phyloP scores from a whole-genome alignment of 768 basidiomycete species.

The Suillus hirtellus region DNA sequence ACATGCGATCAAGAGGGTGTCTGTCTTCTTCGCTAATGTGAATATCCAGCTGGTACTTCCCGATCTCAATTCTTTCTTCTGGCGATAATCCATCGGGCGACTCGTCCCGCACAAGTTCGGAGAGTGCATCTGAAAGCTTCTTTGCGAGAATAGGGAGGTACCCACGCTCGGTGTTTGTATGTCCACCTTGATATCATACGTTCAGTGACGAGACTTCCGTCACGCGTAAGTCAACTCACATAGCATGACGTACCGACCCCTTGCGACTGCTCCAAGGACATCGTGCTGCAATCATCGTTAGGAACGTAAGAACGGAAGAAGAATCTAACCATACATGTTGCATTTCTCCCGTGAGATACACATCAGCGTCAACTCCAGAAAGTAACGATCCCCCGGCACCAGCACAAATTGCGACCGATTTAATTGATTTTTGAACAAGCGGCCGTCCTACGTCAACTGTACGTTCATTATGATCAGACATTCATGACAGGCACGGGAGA shows the following conservation, averaged over 20 bases:
- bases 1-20: constrained; percentile 75
- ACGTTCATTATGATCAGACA: neutral
- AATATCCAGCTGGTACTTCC: constrained; percentile 47
- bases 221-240: constrained; percentile 50
- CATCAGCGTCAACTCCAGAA: constrained; percentile 70
- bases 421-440: constrained; percentile 35
- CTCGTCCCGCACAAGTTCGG: constrained; percentile 32
- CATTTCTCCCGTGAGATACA: constrained; percentile 94
- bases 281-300: constrained; percentile 62
- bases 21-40: constrained; percentile 70
- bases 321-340: constrained; percentile 58
- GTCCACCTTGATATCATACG: constrained; percentile 59
- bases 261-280: constrained; percentile 76
- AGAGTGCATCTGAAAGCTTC: constrained; percentile 58
- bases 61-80: constrained; percentile 27
- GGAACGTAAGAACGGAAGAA: constrained; percentile 20
- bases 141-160: constrained; percentile 77
- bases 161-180: constrained; percentile 94
- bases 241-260: constrained; percentile 78
- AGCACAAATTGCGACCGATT: constrained; percentile 85
- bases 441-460: constrained; percentile 71
- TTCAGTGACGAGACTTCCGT: constrained; percentile 14
- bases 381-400: constrained; percentile 86
- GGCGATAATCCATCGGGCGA: constrained; percentile 37
- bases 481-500: constrained; percentile 11